Evolutionary conservation across 306 rosid genomes (phyloP).

Genomic region (Malus sieversii): DNA sequence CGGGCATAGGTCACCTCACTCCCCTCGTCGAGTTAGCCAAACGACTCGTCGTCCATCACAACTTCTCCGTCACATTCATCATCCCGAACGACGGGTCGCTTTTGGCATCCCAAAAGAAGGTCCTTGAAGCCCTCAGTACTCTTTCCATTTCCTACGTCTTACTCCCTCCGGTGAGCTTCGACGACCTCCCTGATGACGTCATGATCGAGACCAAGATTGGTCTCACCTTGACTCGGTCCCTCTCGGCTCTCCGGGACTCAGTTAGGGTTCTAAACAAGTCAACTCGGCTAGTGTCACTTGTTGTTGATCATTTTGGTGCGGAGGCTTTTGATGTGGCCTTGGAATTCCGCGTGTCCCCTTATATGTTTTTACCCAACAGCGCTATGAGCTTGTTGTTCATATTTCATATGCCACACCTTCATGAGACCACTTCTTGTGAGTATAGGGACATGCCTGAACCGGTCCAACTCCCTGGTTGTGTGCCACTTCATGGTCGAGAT

Average conservation of each 20-base stretch:
- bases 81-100: constrained; percentile 2
- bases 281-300: neutral
- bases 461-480: constrained; percentile 15
- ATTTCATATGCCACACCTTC: constrained; percentile 7
- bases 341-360: neutral
- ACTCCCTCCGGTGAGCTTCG: constrained; percentile 16
- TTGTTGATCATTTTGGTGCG: constrained; percentile 4
- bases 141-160: neutral
- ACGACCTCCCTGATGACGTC: constrained; percentile 8
- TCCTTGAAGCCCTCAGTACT: constrained; percentile 4
- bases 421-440: neutral
- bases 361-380: neutral
- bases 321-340: constrained; percentile 10
- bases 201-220: neutral
- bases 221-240: constrained; percentile 15
- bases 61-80: too few species aligned
- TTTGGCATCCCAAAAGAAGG: neutral
- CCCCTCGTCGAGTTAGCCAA: constrained; percentile 21
- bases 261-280: neutral
- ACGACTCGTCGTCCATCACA: neutral
- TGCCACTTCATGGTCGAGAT: constrained; percentile 11
- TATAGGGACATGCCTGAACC: constrained; percentile 13
- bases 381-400: neutral
- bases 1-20: constrained; percentile 21
- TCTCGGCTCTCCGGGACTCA: constrained; percentile 2